Conservation (phyloP, 495 filamentous ascomycete species). For the Tuber microsphaerosporum region DNA sequence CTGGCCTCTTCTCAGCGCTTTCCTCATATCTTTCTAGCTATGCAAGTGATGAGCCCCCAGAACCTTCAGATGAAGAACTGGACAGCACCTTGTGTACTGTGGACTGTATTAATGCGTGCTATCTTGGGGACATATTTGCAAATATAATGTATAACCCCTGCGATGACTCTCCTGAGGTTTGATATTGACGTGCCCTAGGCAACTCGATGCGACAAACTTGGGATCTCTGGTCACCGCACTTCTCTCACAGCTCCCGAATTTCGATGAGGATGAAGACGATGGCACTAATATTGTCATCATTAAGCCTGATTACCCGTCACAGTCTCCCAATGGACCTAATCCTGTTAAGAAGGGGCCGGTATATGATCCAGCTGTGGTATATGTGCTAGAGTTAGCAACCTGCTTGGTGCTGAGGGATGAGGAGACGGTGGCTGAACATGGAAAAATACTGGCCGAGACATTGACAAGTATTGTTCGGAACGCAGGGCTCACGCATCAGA, state of each 20-base stretch:
- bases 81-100: conserved; percentile 92
- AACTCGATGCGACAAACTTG: conserved; percentile 61
- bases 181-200: conserved; percentile 45
- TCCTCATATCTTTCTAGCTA: conserved; percentile 97
- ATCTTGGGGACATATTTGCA: conserved; percentile 70
- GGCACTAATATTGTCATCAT: conserved; percentile 71
- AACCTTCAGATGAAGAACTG: conserved; percentile 93
- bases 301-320: conserved; percentile 63
- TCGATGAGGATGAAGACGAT: conserved; percentile 60
- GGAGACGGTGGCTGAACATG: conserved; percentile 61
- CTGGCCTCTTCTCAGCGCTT: conserved; percentile 83
- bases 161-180: conserved; percentile 13
- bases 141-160: conserved; percentile 65
- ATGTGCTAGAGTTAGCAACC: conserved; percentile 81
- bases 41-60: conserved; percentile 92
- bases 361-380: conserved; percentile 86
- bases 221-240: conserved; percentile 64
- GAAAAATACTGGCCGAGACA: conserved; percentile 69
- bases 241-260: conserved; percentile 65
- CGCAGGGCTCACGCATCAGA: conserved; percentile 65
- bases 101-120: conserved; percentile 86
- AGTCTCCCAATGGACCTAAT: conserved; percentile 53
- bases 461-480: conserved; percentile 76
- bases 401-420: conserved; percentile 71
- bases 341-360: conserved; percentile 47